These are phyloP conservation scores for Apophysomyces variabilis DNA, from an alignment of 371 early-diverging fungal genomes.

Conservation along the genomic window DNA sequence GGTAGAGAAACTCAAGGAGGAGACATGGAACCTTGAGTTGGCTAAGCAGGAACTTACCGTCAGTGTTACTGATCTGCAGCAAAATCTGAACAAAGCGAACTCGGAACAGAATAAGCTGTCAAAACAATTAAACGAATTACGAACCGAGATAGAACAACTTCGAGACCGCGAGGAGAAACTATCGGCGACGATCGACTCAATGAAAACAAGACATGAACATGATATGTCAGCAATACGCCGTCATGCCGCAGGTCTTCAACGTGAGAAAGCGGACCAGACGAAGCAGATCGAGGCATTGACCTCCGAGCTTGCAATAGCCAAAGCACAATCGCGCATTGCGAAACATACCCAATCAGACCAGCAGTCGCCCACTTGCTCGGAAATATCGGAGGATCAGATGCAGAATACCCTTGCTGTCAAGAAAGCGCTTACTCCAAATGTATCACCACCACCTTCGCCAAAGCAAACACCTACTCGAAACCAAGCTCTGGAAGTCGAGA, in stretches of 20 bases:
- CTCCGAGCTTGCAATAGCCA: slow-evolving; percentile 56
- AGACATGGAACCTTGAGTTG: slow-evolving; percentile 65
- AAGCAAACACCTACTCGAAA: slow-evolving; percentile 33
- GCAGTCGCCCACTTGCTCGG: slow-evolving; percentile 35
- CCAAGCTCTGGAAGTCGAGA: slow-evolving; percentile 51
- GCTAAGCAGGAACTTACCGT: slow-evolving; percentile 62
- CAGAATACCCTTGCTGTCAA: slow-evolving; percentile 24
- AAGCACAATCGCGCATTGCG: slow-evolving; percentile 47
- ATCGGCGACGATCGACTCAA: slow-evolving; percentile 50
- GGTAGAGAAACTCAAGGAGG: slow-evolving; percentile 61
- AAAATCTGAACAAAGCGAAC: slow-evolving; percentile 54
- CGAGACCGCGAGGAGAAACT: slow-evolving; percentile 70
- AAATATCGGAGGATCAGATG: slow-evolving; percentile 37
- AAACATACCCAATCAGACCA: slow-evolving; percentile 41
- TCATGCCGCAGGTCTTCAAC: slow-evolving; percentile 61
- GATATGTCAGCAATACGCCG: slow-evolving; percentile 68
- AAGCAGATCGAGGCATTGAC: slow-evolving; percentile 68
- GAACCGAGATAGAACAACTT: slow-evolving; percentile 66
- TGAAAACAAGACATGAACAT: slow-evolving; percentile 69
- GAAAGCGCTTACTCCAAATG: slow-evolving; percentile 18
- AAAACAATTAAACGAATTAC: slow-evolving; percentile 55
- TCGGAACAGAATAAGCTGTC: slow-evolving; percentile 63
- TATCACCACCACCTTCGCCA: slow-evolving; percentile 30
- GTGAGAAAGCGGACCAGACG: slow-evolving; percentile 65
- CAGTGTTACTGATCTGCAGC: slow-evolving; percentile 60